Conservation (phyloP, 108 stramenopile species). For the Aurantiochytrium sp. region DNA sequence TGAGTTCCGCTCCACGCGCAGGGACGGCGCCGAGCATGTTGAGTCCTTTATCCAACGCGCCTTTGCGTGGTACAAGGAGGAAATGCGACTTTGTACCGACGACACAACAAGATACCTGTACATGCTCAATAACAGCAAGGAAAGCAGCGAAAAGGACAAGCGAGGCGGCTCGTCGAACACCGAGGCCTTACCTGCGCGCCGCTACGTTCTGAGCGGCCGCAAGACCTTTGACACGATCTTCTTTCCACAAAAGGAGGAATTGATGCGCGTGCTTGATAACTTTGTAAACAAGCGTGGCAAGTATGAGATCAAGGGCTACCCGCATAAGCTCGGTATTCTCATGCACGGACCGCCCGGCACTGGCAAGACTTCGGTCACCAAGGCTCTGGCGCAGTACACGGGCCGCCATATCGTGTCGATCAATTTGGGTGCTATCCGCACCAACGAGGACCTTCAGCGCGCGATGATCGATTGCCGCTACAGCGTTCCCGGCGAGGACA, state of each 20-base stretch:
- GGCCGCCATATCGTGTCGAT: constrained; percentile 66
- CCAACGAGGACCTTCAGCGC: constrained; percentile 65
- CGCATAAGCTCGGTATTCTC: constrained; percentile 61
- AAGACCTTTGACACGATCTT: constrained; percentile 68
- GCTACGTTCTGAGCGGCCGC: constrained; percentile 59
- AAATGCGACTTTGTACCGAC: background rate
- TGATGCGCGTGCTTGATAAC: constrained; percentile 45
- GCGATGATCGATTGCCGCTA: constrained; percentile 63
- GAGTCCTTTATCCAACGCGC: constrained; percentile 27
- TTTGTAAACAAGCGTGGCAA: constrained; percentile 54
- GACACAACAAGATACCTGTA: constrained; percentile 35
- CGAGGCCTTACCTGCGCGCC: background rate
- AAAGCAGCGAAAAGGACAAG: too few species aligned
- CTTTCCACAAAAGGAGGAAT: constrained; percentile 56
- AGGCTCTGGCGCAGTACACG: constrained; percentile 62
- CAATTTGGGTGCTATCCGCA: constrained; percentile 49
- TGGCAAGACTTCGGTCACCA: constrained; percentile 60
- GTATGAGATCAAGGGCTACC: constrained; percentile 66
- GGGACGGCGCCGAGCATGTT: constrained; percentile 29
- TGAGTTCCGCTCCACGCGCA: constrained; percentile 13
- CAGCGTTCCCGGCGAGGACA: constrained; percentile 38
- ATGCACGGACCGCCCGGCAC: constrained; percentile 49
- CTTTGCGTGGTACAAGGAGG: constrained; percentile 33
- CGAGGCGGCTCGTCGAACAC: background rate
- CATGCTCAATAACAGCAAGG: constrained; percentile 30